These are phyloP conservation scores for Ceriops zippeliana DNA, from an alignment of 345 rosid species.

Conservation along the genomic window DNA sequence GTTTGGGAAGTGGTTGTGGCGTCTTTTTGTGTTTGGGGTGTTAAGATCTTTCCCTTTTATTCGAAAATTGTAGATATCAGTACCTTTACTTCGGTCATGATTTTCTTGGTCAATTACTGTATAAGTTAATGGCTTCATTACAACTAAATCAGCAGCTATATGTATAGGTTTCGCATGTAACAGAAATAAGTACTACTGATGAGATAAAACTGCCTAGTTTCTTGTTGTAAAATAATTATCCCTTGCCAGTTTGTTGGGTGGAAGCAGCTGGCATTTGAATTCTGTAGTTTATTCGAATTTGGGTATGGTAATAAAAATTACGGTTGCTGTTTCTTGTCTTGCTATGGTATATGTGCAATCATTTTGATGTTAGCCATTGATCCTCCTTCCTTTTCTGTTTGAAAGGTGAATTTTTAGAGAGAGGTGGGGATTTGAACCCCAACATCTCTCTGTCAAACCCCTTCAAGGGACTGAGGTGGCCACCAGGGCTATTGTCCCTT, in stretches of 20 bases:
- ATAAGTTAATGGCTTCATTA: conserved; percentile 3
- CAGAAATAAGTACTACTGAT: neutral
- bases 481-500: too few relatives aligned
- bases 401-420: too few relatives aligned
- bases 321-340: too few relatives aligned
- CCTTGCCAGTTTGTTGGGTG: neutral
- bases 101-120: neutral
- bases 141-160: neutral
- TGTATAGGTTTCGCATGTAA: neutral
- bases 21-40: neutral
- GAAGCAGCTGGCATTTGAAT: neutral
- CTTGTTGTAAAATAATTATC: too few relatives aligned
- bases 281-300: neutral
- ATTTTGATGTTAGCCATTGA: neutral
- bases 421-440: too few relatives aligned
- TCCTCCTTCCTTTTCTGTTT: neutral
- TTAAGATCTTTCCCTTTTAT: neutral
- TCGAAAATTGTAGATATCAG: neutral
- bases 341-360: neutral
- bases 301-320: neutral
- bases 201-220: too few relatives aligned
- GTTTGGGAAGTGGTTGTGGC: conserved; percentile 1
- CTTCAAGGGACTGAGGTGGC: too few relatives aligned
- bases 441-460: too few relatives aligned
- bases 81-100: neutral